A percentile compares a stretch with the other conserved stretches of the same genome.
These are phyloP conservation scores for Botrytis elliptica DNA, from an alignment of 2,329 filamentous ascomycete species.

Conservation along the genomic window DNA sequence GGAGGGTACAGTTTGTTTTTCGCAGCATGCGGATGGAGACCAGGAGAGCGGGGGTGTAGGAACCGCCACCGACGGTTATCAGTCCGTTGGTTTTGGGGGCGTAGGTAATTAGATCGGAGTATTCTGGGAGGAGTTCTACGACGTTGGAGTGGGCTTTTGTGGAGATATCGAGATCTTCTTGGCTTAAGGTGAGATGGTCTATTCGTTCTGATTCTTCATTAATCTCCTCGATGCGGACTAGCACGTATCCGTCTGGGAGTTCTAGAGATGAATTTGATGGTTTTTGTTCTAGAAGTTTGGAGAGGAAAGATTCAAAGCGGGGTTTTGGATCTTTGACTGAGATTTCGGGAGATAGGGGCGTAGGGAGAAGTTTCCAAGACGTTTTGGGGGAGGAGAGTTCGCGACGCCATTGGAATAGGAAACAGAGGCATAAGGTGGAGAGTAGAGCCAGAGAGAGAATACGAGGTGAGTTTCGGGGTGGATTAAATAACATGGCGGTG, in stretches of 20 bases:
- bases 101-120: slow-evolving; percentile 14
- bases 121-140: slow-evolving; percentile 11
- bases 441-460: neutral
- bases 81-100: slow-evolving; percentile 39
- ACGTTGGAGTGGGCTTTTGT: slow-evolving; percentile 4
- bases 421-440: slow-evolving; percentile 7
- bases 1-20: slow-evolving; percentile 40
- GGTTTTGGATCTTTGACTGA: slow-evolving; percentile 5
- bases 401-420: slow-evolving; percentile 13
- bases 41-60: slow-evolving; percentile 42
- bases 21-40: slow-evolving; percentile 46
- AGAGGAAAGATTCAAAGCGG: slow-evolving; percentile 5
- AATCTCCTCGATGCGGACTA: slow-evolving; percentile 16
- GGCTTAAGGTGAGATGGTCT: slow-evolving; percentile 8
- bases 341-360: neutral
- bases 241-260: slow-evolving; percentile 2
- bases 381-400: slow-evolving; percentile 12
- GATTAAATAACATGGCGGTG: slow-evolving; percentile 8
- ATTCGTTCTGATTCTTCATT: neutral
- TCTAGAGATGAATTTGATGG: neutral
- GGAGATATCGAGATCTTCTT: slow-evolving; percentile 12
- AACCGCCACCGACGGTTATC: slow-evolving; percentile 44
- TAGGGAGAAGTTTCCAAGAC: slow-evolving; percentile 7
- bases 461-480: slow-evolving; percentile 13
- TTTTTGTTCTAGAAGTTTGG: neutral